phyloP scores from a whole-genome alignment of 495 filamentous ascomycete genomes.

The Tuber microsphaerosporum region DNA sequence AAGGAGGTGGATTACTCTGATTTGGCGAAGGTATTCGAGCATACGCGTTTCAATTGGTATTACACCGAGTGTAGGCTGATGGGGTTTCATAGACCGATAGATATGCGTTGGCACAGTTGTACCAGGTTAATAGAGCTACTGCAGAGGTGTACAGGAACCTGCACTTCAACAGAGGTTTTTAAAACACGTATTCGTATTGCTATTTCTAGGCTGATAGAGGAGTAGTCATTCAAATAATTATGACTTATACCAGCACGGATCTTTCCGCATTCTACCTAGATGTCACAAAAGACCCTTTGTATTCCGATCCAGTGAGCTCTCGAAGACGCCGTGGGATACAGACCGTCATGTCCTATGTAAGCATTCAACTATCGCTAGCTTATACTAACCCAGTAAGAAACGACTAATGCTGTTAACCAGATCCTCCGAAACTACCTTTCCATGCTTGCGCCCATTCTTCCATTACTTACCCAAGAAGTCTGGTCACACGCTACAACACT shows the following conservation, averaged over 20 bases:
- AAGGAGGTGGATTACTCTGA: constrained; percentile 44
- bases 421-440: constrained; percentile 64
- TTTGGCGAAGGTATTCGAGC: constrained; percentile 19
- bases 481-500: constrained; percentile 64
- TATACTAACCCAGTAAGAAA: background rate
- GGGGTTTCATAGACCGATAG: constrained; percentile 50
- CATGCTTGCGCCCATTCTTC: constrained; percentile 73
- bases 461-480: constrained; percentile 77
- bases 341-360: constrained; percentile 56
- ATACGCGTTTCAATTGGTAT: constrained; percentile 41
- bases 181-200: background rate
- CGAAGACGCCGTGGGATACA: constrained; percentile 52
- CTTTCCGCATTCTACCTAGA: constrained; percentile 93
- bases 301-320: constrained; percentile 62
- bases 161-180: constrained; percentile 64
- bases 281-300: constrained; percentile 79
- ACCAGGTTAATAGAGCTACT: constrained; percentile 54
- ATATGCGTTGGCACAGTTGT: constrained; percentile 69
- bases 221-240: constrained; percentile 53
- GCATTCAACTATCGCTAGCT: background rate
- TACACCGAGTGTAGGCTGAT: constrained; percentile 41
- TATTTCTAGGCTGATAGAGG: background rate
- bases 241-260: constrained; percentile 69
- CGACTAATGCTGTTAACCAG: background rate
- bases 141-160: constrained; percentile 58